These are phyloP conservation scores for Neolentinus lepideus DNA, from an alignment of 1,284 basidiomycete species.

Conservation along the genomic window DNA sequence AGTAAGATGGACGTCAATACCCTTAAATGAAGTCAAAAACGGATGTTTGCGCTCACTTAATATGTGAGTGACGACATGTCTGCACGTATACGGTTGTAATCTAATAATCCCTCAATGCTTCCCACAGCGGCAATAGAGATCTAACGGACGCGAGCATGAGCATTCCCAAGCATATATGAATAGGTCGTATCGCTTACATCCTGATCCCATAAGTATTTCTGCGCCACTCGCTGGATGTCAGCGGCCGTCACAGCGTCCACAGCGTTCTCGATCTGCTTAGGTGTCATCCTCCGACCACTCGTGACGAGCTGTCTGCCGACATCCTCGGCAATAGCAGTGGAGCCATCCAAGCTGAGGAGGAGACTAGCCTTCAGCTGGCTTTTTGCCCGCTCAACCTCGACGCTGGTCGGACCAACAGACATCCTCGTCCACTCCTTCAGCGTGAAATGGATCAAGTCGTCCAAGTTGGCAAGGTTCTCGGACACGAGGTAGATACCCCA, in stretches of 20 bases:
- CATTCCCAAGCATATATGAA: slow-evolving; percentile 10
- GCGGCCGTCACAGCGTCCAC: slow-evolving; percentile 84
- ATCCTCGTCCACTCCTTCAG: slow-evolving; percentile 97
- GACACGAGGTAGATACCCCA: slow-evolving; percentile 99
- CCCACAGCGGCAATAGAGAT: slow-evolving; percentile 81
- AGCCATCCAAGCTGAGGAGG: slow-evolving; percentile 88
- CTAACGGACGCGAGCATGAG: slow-evolving; percentile 27
- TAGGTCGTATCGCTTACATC: slow-evolving; percentile 50
- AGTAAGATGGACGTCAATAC: neutral
- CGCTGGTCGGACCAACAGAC: slow-evolving; percentile 78
- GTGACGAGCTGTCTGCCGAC: slow-evolving; percentile 97
- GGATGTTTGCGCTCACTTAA: slow-evolving; percentile 28
- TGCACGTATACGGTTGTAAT: slow-evolving; percentile 76
- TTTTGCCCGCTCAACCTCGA: slow-evolving; percentile 96
- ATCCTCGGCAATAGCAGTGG: slow-evolving; percentile 96
- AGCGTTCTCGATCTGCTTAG: slow-evolving; percentile 90
- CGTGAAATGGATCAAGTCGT: slow-evolving; percentile 93
- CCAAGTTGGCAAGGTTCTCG: slow-evolving; percentile 90
- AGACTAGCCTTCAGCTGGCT: slow-evolving; percentile 95
- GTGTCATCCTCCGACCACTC: slow-evolving; percentile 84
- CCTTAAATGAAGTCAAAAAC: neutral
- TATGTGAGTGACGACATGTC: slow-evolving; percentile 78
- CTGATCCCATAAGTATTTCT: slow-evolving; percentile 97
- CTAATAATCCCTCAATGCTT: slow-evolving; percentile 81
- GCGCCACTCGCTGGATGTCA: slow-evolving; percentile 93